Percentiles rank a stretch among this genome's conserved stretches.
Conservation (phyloP, 1,139 yeast genomes). For the Saccharomyces pastorianus region DNA sequence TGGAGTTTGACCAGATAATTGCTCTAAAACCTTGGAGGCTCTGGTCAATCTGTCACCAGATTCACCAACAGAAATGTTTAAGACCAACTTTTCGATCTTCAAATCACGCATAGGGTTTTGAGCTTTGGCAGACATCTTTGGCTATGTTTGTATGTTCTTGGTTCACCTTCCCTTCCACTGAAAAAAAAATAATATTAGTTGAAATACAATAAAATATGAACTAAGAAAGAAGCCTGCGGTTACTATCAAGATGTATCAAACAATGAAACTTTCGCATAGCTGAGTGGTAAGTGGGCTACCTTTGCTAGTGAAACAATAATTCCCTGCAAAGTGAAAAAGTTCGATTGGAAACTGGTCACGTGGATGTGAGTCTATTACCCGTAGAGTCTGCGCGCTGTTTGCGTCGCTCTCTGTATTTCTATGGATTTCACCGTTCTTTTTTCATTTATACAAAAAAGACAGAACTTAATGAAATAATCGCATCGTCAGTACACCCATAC, state of each 20-base stretch:
- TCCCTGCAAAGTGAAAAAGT: neutral
- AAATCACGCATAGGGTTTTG: slow-evolving; percentile 93
- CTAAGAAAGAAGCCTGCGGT: neutral
- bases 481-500: neutral
- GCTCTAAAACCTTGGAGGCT: slow-evolving; percentile 99
- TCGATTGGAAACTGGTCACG: neutral
- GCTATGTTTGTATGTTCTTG: slow-evolving; percentile 2
- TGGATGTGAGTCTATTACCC: neutral
- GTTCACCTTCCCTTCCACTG: neutral
- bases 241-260: neutral
- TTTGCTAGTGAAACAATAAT: neutral
- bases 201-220: neutral
- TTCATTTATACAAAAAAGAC: too few species aligned
- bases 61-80: slow-evolving; percentile 99
- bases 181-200: too few species aligned
- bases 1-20: slow-evolving; percentile 99
- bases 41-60: slow-evolving; percentile 99
- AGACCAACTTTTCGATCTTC: slow-evolving; percentile 98
- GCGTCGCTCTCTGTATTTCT: neutral
- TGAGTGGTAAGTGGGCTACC: neutral
- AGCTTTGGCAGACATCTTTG: slow-evolving; percentile 37
- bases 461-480: too few species aligned
- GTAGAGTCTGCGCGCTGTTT: neutral
- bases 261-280: neutral
- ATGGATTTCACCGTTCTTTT: too few species aligned